A percentile compares a stretch with the other conserved stretches of the same genome.
Evolutionary conservation across 2,329 filamentous ascomycete species (phyloP).

Genomic region (Colletotrichum australisinense): DNA sequence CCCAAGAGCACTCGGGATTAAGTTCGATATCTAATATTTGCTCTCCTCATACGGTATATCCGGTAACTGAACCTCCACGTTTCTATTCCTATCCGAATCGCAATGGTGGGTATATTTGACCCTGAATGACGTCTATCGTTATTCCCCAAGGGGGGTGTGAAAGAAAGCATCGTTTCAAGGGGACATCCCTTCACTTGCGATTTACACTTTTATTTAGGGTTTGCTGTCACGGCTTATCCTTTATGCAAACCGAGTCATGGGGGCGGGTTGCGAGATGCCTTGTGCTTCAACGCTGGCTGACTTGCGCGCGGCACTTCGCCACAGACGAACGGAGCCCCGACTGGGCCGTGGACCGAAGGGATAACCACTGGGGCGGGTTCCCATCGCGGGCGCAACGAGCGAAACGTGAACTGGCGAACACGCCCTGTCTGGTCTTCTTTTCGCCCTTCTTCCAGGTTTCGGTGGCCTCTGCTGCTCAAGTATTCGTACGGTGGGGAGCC

Average conservation of each 20-base stretch:
- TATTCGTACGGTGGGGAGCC: neutral
- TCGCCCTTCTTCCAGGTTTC: neutral
- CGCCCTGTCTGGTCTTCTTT: neutral
- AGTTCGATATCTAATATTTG: no score
- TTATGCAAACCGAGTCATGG: slow-evolving; percentile 28
- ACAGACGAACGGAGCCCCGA: neutral
- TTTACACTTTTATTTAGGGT: slow-evolving; percentile 27
- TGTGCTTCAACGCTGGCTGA: neutral
- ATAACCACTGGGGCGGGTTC: neutral
- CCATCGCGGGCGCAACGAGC: neutral
- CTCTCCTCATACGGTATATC: neutral
- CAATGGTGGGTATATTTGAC: neutral
- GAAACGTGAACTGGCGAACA: neutral
- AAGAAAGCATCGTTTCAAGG: slow-evolving; percentile 3
- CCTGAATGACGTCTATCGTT: neutral
- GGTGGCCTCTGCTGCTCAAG: neutral
- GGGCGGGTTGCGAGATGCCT: neutral
- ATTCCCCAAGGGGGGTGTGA: neutral
- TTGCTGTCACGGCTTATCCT: slow-evolving; percentile 31
- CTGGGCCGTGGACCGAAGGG: neutral
- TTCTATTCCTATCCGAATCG: neutral
- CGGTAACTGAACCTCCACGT: neutral
- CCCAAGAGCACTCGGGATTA: no score
- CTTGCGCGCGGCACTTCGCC: neutral
- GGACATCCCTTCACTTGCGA: slow-evolving; percentile 9